Base-by-base conservation (phyloP, 139 green algal species). In the Closterium sp. region DNA sequence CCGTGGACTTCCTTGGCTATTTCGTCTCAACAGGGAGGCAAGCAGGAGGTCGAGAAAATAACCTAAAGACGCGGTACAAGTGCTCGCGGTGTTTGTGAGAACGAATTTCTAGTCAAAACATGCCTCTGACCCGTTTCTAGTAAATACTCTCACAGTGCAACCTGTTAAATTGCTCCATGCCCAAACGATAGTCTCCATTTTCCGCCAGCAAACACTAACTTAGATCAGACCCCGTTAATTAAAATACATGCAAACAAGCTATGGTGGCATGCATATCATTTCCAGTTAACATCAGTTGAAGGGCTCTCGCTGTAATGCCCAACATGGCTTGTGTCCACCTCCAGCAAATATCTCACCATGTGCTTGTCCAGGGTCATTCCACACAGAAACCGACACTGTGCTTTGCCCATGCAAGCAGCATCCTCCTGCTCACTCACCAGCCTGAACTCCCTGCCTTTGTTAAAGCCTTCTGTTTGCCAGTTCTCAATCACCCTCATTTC, bases 371-470 rank as follows among this genome's bases (percentile, higher is more conserved):
- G 25, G 7, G 30, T 33, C 83, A 86, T 86, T 34, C 83, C 83
- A 32, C 30, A 86, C 83, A 86, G 30, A 32, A 34, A 33, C 83
- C 25, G n/a, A 33, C 83, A 86, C 30, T 86, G 83, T 23, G 12
- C 30, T 86, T 34, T 86, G 3, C 30, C 30, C 16, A 32, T 32
- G 30, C n/a, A 33, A 33, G n/a, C 30, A 86, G n/a, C 83, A 86
- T 86, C 83, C 83, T 34, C 83, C n/a, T 32, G 30, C n/a, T 86
- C 83, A 34, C 30, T 32, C 30, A 34, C 83, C 23, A 86, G 83
- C 30, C 83, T 86, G 83, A 86, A 86, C 30, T 86, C 83, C 25
- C 83, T 86, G n/a, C 83, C 83, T 33, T 86, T 86, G n/a, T 16
- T 25, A 23, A 86, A 86, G 83, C 83, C 83, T 34, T 86, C 30